phyloP scores from a whole-genome alignment of 768 basidiomycete species.

The Tylopilus balloui region DNA sequence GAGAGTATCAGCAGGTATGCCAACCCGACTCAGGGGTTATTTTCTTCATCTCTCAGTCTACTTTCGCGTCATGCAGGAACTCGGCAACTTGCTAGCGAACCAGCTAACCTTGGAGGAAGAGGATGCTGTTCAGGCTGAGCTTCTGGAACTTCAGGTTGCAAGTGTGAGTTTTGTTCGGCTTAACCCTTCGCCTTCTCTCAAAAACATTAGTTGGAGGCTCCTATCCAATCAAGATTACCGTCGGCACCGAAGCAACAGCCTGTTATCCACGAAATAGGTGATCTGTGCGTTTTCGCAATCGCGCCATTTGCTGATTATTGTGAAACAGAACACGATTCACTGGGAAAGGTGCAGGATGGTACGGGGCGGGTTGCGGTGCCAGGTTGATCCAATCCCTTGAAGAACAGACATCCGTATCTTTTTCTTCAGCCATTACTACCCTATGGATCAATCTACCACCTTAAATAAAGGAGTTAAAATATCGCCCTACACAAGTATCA shows the following conservation, averaged over 20 bases:
- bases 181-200: background rate
- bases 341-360: background rate
- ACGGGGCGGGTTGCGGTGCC: conserved; percentile 18
- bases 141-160: conserved; percentile 62
- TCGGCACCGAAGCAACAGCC: conserved; percentile 49
- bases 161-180: conserved; percentile 40
- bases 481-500: conserved; percentile 26
- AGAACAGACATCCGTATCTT: background rate
- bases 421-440: conserved; percentile 1
- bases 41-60: background rate
- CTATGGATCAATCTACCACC: conserved; percentile 3
- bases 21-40: background rate
- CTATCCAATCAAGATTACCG: conserved; percentile 44
- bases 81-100: conserved; percentile 80
- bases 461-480: conserved; percentile 12
- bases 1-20: conserved; percentile 82
- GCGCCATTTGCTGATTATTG: conserved; percentile 3
- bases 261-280: conserved; percentile 32
- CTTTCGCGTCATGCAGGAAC: conserved; percentile 63
- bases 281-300: background rate
- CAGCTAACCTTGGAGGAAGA: conserved; percentile 86
- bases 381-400: conserved; percentile 14
- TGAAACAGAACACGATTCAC: conserved; percentile 1
- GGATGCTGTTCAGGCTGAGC: conserved; percentile 85
- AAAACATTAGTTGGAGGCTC: conserved; percentile 27